Evolutionary conservation across 169 alveolate genomes (phyloP), one percentile per base, ranked within the genome.

Genomic region (Cryptosporidium sp.): DNA sequence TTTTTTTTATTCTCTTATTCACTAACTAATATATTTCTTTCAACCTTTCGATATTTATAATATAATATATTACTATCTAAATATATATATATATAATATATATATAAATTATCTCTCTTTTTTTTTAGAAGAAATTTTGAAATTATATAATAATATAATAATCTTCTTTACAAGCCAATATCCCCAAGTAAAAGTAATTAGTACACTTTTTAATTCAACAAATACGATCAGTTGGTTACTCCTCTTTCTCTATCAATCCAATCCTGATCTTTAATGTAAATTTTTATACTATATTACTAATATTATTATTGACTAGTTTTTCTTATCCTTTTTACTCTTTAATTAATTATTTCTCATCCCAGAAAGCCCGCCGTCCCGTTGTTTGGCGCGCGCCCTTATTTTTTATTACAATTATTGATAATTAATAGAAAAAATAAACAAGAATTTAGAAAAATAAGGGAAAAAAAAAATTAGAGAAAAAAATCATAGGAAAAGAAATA

Each of bases 281-380:
- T 48, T 48, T 48, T 48, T 14, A 48, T 48, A 48, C 56, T 14
- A 48, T 45, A 9, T 48, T 14, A 48, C 56, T 48, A 48, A 48
- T 48, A 48, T 48, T 48, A 14, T 48, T 48, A 48, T 48, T 48
- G 56, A 48, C 56, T 48, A 16, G 56, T 33, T 65, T 29, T 33
- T 65, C 72, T 65, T 37, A 29, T n/a, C 48, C 72, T 65, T 65
- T 10, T 2, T 31, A 56, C 67, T 56, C 67, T 21, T 56, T 18
- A 56, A 56, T 21, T 56, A 52, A 52, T 3, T 53, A 56, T 21
- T 56, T 56, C 67, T 56, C 67, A 56, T 56, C 16, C 37, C 1
- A n/a, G 1, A 5, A n/a, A 35, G 72, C 72, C 72, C 72, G 72
- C 72, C 72, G 72, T 65, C 72, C 72, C 72, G 72, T 65, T 18